phyloP scores from a whole-genome alignment of 805 yeast genomes.

The Pichia californica region DNA sequence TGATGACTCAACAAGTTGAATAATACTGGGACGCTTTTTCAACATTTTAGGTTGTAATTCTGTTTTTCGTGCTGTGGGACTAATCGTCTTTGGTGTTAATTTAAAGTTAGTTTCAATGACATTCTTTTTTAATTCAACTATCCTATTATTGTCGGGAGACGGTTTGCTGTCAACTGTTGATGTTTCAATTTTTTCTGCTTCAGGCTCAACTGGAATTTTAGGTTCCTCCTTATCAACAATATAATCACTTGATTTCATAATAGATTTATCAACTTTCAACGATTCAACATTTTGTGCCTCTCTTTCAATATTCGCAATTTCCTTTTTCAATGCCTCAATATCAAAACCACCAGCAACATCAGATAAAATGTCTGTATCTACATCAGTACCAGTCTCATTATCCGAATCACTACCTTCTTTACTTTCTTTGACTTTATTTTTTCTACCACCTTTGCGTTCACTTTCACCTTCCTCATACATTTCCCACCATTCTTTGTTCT shows the following conservation, averaged over 20 bases:
- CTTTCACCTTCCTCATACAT: slow-evolving; percentile 36
- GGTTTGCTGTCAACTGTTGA: too few species aligned
- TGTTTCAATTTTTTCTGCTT: too few species aligned
- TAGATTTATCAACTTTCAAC: background rate
- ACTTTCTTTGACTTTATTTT: slow-evolving; percentile 9
- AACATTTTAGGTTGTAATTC: background rate
- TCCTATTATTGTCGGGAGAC: too few species aligned
- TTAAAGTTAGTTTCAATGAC: background rate
- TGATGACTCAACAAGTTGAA: slow-evolving; percentile 7
- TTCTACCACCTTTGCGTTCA: slow-evolving; percentile 24
- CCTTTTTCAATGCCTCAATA: slow-evolving; percentile 36
- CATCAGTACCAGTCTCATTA: background rate
- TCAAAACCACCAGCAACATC: slow-evolving; percentile 33
- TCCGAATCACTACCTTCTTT: background rate
- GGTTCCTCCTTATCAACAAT: too few species aligned
- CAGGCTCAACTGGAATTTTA: too few species aligned
- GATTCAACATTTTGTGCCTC: slow-evolving; percentile 20
- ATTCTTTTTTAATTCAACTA: too few species aligned
- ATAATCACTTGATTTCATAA: background rate
- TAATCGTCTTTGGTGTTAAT: slow-evolving; percentile 1
- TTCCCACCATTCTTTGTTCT: slow-evolving; percentile 53
- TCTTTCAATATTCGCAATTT: slow-evolving; percentile 39
- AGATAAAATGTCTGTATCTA: too few species aligned
- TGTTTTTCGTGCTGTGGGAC: too few species aligned
- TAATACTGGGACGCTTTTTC: slow-evolving; percentile 6